Evolutionary conservation across 75 land plant species (phyloP).

Genomic region (Larix kaempferi): DNA sequence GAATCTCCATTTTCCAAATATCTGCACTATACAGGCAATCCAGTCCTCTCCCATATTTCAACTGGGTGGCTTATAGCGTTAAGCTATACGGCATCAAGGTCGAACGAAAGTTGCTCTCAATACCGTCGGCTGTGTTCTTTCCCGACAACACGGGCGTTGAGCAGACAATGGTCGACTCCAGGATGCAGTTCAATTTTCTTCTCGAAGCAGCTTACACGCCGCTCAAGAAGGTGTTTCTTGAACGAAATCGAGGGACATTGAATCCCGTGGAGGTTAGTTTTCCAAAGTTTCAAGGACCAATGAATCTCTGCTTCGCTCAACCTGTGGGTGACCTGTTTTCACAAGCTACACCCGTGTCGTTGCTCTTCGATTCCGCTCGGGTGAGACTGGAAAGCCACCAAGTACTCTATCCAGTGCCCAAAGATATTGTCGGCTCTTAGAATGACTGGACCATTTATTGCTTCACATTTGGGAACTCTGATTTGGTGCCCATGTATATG

Average conservation of each 20-base stretch:
- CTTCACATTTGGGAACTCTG: conserved; percentile 73
- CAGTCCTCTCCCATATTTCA: conserved; percentile 58
- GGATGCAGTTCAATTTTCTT: conserved; percentile 70
- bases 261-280: conserved; percentile 6
- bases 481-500: conserved; percentile 35
- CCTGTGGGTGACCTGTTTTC: conserved; percentile 6
- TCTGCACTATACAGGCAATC: conserved; percentile 34
- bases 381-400: conserved; percentile 37
- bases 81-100: conserved; percentile 66
- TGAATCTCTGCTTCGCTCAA: conserved; percentile 51
- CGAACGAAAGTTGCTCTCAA: conserved; percentile 20
- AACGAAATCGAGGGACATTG: conserved; percentile 21
- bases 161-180: conserved; percentile 93
- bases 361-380: conserved; percentile 41
- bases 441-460: conserved; percentile 30
- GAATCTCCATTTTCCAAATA: conserved; percentile 16
- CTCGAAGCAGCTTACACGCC: conserved; percentile 45
- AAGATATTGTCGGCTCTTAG: conserved; percentile 18
- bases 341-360: conserved; percentile 21
- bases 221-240: conserved; percentile 34
- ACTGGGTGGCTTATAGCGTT: conserved; percentile 63
- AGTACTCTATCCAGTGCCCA: conserved; percentile 38
- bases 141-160: conserved; percentile 81
- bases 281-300: conserved; percentile 45
- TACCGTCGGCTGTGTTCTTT: conserved; percentile 42